Conservation (phyloP, 768 basidiomycete species). For the Tulasnella sp. region DNA sequence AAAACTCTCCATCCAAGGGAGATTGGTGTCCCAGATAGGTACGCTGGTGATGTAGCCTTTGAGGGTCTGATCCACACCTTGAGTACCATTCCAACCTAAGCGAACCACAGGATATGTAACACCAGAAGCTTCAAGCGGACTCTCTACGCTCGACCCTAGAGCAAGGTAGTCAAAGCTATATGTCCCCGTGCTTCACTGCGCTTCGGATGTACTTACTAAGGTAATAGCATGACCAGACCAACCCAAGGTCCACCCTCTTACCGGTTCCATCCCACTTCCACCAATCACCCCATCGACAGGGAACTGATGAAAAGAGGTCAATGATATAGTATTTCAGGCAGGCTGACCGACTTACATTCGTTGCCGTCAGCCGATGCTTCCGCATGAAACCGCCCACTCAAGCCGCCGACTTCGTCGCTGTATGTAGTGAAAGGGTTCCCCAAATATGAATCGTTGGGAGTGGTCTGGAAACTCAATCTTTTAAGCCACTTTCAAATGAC, state of each 20-base stretch:
- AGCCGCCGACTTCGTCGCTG: background rate
- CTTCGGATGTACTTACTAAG: background rate
- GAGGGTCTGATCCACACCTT: no score
- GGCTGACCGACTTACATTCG: background rate
- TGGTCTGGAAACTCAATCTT: background rate
- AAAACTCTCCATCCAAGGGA: no score
- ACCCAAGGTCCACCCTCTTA: background rate
- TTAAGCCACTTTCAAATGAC: background rate
- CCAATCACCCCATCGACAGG: background rate
- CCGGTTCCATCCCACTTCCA: background rate
- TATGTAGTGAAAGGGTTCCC: background rate
- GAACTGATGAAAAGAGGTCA: background rate
- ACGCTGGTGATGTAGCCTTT: no score
- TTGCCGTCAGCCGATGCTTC: background rate
- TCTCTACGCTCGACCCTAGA: no score
- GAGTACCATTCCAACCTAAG: no score
- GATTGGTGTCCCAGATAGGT: no score
- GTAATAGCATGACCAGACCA: background rate
- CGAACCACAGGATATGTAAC: no score
- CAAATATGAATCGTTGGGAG: background rate
- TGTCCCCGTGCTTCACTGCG: no score
- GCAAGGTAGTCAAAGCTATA: no score
- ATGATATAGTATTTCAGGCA: background rate
- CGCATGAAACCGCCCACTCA: background rate
- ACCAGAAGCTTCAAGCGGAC: no score